Conservation (phyloP, 805 yeast species). For the Lipomyces kockii region DNA sequence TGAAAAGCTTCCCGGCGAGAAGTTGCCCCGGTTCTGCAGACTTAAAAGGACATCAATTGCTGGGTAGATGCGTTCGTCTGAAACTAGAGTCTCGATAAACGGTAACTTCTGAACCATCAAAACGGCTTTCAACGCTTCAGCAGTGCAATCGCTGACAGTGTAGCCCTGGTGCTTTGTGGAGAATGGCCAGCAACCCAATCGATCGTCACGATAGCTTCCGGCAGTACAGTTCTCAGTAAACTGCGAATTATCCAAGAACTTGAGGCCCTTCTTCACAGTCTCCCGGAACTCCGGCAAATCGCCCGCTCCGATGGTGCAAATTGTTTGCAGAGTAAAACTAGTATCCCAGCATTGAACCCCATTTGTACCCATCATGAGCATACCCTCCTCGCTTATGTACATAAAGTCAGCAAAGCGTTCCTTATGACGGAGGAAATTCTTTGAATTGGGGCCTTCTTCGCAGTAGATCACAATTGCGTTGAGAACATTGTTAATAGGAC, state of each 20-base stretch:
- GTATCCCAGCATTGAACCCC: conserved; percentile 98
- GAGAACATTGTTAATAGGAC: conserved; percentile 91
- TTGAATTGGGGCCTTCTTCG: conserved; percentile 73
- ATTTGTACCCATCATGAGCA: conserved; percentile 94
- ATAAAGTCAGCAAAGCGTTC: conserved; percentile 73
- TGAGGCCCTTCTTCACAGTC: conserved; percentile 66
- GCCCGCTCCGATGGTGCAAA: conserved; percentile 77
- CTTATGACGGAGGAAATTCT: conserved; percentile 58
- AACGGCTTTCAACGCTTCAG: conserved; percentile 92
- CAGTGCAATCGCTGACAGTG: conserved; percentile 95
- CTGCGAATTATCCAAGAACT: conserved; percentile 79
- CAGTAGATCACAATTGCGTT: conserved; percentile 70
- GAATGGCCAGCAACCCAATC: conserved; percentile 95
- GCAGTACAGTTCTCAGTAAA: conserved; percentile 77
- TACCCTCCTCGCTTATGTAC: conserved; percentile 87
- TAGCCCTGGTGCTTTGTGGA: conserved; percentile 96
- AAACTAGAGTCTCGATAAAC: conserved; percentile 43
- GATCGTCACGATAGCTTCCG: conserved; percentile 79
- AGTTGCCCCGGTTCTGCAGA: conserved; percentile 77
- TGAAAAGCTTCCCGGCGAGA: conserved; percentile 89
- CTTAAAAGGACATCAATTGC: conserved; percentile 77
- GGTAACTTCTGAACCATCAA: conserved; percentile 82
- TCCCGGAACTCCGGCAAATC: conserved; percentile 67
- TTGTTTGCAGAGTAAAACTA: conserved; percentile 86
- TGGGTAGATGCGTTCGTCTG: conserved; percentile 58